Conservation (phyloP, 352 stramenopile species). For the Plasmopara muralis region DNA sequence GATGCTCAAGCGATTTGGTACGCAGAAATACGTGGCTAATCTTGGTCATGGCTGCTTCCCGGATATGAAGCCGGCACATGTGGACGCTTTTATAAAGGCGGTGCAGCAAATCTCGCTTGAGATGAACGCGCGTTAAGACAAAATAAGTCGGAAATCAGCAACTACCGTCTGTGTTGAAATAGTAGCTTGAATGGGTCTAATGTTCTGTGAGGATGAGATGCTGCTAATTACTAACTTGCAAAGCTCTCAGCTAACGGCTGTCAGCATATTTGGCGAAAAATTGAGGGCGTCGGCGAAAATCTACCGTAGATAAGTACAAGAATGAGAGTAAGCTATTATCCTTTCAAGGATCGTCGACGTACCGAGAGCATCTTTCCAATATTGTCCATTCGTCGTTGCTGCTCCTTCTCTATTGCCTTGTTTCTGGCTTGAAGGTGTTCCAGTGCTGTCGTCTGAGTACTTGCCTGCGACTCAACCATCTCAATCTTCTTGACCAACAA, state of each 20-base stretch:
- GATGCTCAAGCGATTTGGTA: constrained; percentile 93
- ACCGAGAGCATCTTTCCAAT: constrained; percentile 75
- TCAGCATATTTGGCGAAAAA: too few relatives aligned
- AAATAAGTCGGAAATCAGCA: background rate
- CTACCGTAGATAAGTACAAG: constrained; percentile 10
- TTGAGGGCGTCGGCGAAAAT: constrained; percentile 72
- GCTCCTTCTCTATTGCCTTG: constrained; percentile 53
- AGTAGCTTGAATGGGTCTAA: constrained; percentile 7
- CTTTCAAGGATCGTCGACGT: constrained; percentile 3
- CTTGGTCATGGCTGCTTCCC: constrained; percentile 96
- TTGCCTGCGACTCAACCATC: constrained; percentile 39
- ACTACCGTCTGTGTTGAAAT: constrained; percentile 16
- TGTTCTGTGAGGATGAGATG: constrained; percentile 3
- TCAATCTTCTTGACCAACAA: constrained; percentile 55
- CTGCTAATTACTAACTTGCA: constrained; percentile 5
- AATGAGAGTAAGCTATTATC: background rate
- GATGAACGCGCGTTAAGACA: constrained; percentile 56
- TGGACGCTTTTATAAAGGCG: constrained; percentile 93
- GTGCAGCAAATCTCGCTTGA: constrained; percentile 92
- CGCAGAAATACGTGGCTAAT: constrained; percentile 96
- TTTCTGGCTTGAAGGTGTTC: constrained; percentile 54
- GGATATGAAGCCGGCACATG: constrained; percentile 91
- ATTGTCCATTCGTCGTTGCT: constrained; percentile 66
- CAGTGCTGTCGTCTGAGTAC: constrained; percentile 24
- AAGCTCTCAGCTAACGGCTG: background rate